Evolutionary conservation across 768 basidiomycete genomes (phyloP).

Genomic region (Boletus sensibilis): DNA sequence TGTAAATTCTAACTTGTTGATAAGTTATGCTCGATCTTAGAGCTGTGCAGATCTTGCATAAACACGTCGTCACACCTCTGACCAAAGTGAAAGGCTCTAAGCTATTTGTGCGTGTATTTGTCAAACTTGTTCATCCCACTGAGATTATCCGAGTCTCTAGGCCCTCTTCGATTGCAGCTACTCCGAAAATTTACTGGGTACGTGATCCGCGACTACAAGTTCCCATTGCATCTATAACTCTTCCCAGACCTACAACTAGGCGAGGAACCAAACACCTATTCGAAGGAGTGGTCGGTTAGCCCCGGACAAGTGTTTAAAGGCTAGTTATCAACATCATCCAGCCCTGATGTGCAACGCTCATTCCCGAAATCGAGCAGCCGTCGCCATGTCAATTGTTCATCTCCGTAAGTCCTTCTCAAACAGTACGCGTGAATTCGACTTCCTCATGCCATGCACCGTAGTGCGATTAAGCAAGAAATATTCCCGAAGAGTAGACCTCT

Average conservation of each 20-base stretch:
- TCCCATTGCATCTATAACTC: neutral
- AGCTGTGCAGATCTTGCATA: conserved; percentile 2
- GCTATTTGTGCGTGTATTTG: conserved; percentile 3
- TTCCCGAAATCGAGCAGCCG: neutral
- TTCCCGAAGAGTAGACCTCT: neutral
- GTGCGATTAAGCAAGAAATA: neutral
- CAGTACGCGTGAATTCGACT: neutral
- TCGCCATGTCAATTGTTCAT: neutral
- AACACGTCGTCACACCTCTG: conserved; percentile 1
- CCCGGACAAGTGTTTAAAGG: neutral
- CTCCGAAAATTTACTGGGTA: conserved; percentile 15
- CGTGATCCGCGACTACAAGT: neutral
- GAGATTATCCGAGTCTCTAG: neutral
- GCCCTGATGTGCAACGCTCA: neutral
- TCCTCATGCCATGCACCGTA: neutral
- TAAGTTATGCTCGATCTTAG: neutral
- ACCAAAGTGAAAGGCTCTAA: neutral
- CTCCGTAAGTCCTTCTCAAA: neutral
- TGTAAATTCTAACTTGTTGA: neutral
- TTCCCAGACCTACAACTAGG: conserved; percentile 5
- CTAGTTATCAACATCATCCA: neutral
- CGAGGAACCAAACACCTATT: neutral
- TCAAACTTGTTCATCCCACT: neutral
- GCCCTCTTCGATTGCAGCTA: conserved; percentile 17
- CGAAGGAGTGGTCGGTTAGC: neutral